Conservation (phyloP, 495 filamentous ascomycete species). For the Penicillium cinerascens region DNA sequence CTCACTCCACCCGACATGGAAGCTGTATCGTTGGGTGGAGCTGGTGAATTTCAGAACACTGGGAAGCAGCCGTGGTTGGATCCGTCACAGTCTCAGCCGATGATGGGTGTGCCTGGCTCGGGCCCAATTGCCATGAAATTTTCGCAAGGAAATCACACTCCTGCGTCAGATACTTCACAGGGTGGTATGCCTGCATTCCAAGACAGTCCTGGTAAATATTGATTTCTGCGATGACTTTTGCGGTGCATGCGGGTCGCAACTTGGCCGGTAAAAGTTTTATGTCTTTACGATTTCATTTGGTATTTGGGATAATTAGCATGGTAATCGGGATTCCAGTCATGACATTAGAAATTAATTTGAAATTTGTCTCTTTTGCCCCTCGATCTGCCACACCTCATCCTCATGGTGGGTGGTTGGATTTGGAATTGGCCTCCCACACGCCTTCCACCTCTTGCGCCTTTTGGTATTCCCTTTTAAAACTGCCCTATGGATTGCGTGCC, state of each 20-base stretch:
- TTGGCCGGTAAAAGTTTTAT: constrained; percentile 9
- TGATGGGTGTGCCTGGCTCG: constrained; percentile 10
- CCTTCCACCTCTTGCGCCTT: background rate
- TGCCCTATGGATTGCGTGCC: constrained; percentile 7
- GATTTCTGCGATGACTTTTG: constrained; percentile 6
- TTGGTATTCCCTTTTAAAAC: constrained; percentile 2
- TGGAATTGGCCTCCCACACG: constrained; percentile 12
- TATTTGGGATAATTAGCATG: constrained; percentile 1
- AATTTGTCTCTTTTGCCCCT: background rate
- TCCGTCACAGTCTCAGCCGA: constrained; percentile 11
- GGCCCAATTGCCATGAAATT: constrained; percentile 11
- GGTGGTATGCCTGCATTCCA: constrained; percentile 14
- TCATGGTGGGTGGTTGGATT: constrained; percentile 21
- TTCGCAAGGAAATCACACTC: constrained; percentile 17
- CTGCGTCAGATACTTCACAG: constrained; percentile 19
- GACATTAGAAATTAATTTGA: constrained; percentile 12
- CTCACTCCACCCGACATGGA: constrained; percentile 25
- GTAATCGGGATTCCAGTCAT: background rate
- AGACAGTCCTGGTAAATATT: constrained; percentile 8
- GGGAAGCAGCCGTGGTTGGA: constrained; percentile 22
- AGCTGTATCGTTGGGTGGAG: constrained; percentile 18
- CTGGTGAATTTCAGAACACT: constrained; percentile 4
- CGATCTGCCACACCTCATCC: constrained; percentile 1
- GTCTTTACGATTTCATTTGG: background rate
- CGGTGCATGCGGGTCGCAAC: constrained; percentile 1